Base-by-base conservation (phyloP, 495 filamentous ascomycete genomes). In the Annulohypoxylon moriforme region DNA sequence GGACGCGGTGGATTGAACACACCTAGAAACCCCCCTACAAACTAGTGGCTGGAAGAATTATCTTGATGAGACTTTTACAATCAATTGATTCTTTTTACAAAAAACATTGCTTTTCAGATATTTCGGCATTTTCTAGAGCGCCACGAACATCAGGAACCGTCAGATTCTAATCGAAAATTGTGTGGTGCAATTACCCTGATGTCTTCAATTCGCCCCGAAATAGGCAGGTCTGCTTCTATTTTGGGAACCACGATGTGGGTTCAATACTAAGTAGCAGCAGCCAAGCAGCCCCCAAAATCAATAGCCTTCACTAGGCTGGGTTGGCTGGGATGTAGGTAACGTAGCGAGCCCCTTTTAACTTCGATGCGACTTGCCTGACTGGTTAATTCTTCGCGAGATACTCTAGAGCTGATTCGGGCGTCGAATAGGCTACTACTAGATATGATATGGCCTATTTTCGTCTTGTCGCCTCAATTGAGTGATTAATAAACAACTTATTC, bases 91-190 rank as follows among this genome's bases (percentile, higher is more conserved):
- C n/a, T n/a, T n/a, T n/a, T n/a, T n/a, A n/a, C n/a, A 2, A 20
- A 44, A 44, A 20, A 16, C 4, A 1, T 18, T 18, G 2, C 36
- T n/a, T 44, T n/a, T n/a, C n/a, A n/a, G n/a, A n/a, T n/a, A n/a
- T n/a, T n/a, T n/a, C n/a, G n/a, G n/a, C n/a, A n/a, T n/a, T n/a
- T 27, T 13, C 47, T 11, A n/a, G 47, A 7, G 47, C 24, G 24
- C 24, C 29, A 13, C 24, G 47, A 27, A 6, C 24, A 52, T 27
- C 24, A 27, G 24, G 24, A 25, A 11, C 22, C 22, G 61, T 56
- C 50, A 56, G 61, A 64, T 64, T 56, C 61, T 64, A 64, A 56
- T 56, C 61, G 22, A 36, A 64, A 44, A 50, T 25, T 46, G 14
- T 46, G 14, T 14, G n/a, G 3, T 52, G 4, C 13, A 7, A 24